phyloP scores from a whole-genome alignment of 106 monocot species.

The Triglochin maritima region DNA sequence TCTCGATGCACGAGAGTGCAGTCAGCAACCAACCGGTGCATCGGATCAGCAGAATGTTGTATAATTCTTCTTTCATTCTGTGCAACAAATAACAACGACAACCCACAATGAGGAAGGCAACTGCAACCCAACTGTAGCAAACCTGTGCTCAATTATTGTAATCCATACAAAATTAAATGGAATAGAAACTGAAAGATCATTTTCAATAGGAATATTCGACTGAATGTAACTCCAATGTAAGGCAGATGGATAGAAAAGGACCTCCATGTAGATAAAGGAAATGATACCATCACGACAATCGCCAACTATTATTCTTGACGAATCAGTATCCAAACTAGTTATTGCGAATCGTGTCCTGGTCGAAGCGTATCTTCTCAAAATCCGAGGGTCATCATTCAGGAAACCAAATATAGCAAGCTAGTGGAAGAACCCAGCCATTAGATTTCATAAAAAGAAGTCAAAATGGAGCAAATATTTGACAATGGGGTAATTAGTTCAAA shows the following conservation, averaged over 20 bases:
- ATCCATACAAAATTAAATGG: neutral
- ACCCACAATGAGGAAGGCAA: neutral
- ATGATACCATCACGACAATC: constrained; percentile 99
- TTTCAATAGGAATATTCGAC: neutral
- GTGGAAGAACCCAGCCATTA: constrained; percentile 1
- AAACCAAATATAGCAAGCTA: constrained; percentile 82
- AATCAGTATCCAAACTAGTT: constrained; percentile 57
- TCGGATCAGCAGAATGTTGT: constrained; percentile 69
- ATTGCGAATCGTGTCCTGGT: constrained; percentile 80
- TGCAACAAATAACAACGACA: constrained; percentile 3
- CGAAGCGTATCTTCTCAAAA: constrained; percentile 45
- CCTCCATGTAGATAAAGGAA: constrained; percentile 83
- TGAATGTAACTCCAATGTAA: neutral
- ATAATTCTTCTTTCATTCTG: constrained; percentile 74
- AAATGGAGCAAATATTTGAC: no score
- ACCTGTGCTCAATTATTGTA: neutral
- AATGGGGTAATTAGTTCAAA: neutral
- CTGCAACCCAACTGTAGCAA: neutral
- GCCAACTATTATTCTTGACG: constrained; percentile 74
- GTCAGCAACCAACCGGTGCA: constrained; percentile 74
- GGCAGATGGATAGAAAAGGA: constrained; percentile 9
- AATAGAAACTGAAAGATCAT: neutral
- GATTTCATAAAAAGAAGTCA: no score
- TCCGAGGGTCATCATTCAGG: constrained; percentile 49
- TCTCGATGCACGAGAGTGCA: constrained; percentile 64